Evolutionary conservation across 257 asterid genomes (phyloP).

Genomic region (Nicotiana sylvestris): DNA sequence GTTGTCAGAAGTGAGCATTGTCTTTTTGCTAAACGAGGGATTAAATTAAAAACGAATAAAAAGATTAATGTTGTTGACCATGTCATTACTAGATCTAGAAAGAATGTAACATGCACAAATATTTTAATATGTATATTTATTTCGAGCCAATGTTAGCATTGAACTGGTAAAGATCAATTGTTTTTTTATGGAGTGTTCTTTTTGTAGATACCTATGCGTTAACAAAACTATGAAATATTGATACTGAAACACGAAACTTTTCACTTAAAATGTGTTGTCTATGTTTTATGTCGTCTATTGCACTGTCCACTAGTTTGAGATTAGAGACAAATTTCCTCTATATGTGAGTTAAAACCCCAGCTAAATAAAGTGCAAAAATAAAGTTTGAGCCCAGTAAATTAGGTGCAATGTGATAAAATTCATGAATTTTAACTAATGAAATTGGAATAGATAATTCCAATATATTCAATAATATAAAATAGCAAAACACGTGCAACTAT

Average conservation of each 20-base stretch:
- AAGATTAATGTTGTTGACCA: neutral
- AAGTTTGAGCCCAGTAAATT: too few species aligned
- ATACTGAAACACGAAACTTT: neutral
- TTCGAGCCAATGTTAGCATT: too few species aligned
- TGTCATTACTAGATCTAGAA: constrained; percentile 11
- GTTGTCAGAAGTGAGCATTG: constrained; percentile 2
- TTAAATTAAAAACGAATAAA: neutral
- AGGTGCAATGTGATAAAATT: too few species aligned
- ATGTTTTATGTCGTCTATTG: neutral
- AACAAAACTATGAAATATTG: too few species aligned
- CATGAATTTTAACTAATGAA: too few species aligned
- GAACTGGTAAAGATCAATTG: too few species aligned
- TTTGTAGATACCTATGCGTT: too few species aligned
- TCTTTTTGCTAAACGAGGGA: constrained; percentile 16
- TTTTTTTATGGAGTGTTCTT: too few species aligned
- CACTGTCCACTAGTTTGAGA: too few species aligned
- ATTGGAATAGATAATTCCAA: neutral
- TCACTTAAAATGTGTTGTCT: neutral
- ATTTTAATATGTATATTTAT: too few species aligned
- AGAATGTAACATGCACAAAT: neutral
- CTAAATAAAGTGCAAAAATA: too few species aligned
- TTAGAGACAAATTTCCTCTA: neutral
- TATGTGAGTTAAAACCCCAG: neutral
- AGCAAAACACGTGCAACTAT: neutral
- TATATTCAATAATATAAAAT: too few species aligned